Base-by-base conservation (phyloP, 768 basidiomycete genomes). In the Xerocomellus dryophilus region DNA sequence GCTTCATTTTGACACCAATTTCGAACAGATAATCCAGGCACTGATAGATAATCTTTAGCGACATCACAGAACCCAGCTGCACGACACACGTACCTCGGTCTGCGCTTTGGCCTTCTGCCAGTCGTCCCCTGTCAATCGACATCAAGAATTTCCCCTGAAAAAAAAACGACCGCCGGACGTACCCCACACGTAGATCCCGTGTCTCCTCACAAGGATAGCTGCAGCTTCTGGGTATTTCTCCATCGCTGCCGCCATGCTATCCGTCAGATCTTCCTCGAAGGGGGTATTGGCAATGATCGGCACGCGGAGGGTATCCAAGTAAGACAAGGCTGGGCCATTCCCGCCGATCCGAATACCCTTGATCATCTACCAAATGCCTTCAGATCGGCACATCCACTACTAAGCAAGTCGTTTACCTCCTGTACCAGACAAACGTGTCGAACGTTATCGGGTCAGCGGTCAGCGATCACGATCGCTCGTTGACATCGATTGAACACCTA, bases 241-340 rank as follows among this genome's bases (percentile, higher is more conserved):
- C 89, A 94, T 93, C 3, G 91, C 91, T 34, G 82, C 83, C 0
- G 84, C 90, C 91, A 95, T 93, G 57, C 89, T 87, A 39, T 90
- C 90, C 56, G 85, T 88, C 53, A 95, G 74, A 66, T 93, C 92
- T 67, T 93, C 92, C 67, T 95, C 93, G 54, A 89, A 79, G 5
- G 92, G 92, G 1, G 93, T 95, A 64, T 94, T 95, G 61, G 91
- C 87, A 55, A 94, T 95, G 64, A 95, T 93, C 0, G 92, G 93
- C 2, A 95, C 74, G 47, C 82, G 84, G 9, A 94, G 79, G 5
- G 89, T 93, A 70, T 95, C 90, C 48, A 92, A 81, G 70, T 92
- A 94, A 1, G 88, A 86, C 57, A 93, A 66, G 0, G 90, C 80
- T n/a, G 73, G 69, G 2, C 88, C 90, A n/a, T 78, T 84, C 11